Conservation (phyloP, 306 rosid species). For the Corylus avellana region DNA sequence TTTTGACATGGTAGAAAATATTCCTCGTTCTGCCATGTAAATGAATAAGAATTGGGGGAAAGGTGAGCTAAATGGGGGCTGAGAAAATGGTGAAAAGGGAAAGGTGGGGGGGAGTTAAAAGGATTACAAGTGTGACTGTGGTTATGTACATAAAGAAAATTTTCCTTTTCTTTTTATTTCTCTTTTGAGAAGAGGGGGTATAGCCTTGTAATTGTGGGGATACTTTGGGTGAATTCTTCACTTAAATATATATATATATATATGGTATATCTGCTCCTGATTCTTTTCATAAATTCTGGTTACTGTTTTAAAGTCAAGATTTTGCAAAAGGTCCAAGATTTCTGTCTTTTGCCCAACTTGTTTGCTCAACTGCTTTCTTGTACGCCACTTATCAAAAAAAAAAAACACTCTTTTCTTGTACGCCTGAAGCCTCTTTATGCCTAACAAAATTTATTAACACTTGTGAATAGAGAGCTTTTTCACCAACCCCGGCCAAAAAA, state of each 20-base stretch:
- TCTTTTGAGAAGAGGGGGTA: slow-evolving; percentile 42
- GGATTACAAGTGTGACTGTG: slow-evolving; percentile 19
- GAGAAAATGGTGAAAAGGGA: slow-evolving; percentile 39
- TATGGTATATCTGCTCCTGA: slow-evolving; percentile 41
- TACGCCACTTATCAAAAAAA: not conserved
- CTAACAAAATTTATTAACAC: too few relatives aligned
- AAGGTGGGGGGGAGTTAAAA: slow-evolving; percentile 7
- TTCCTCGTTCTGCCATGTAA: slow-evolving; percentile 53
- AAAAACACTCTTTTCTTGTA: not conserved
- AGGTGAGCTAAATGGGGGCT: slow-evolving; percentile 33
- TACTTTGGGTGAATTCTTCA: slow-evolving; percentile 47
- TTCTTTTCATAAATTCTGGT: slow-evolving; percentile 27
- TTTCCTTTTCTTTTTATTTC: slow-evolving; percentile 19
- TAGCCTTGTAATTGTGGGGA: slow-evolving; percentile 51
- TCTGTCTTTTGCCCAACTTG: not conserved
- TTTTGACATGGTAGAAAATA: slow-evolving; percentile 29
- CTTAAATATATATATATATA: slow-evolving; percentile 35
- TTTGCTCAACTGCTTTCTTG: not conserved
- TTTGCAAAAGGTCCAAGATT: not conserved
- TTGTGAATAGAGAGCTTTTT: too few relatives aligned
- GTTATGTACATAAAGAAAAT: slow-evolving; percentile 38
- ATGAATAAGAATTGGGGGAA: slow-evolving; percentile 48
- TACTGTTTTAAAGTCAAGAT: slow-evolving; percentile 1
- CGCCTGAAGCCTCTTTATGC: not conserved
- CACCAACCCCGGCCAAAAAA: too few relatives aligned